These are phyloP conservation scores for Botrytis cinerea DNA, from an alignment of 2,329 filamentous ascomycete species.

Conservation along the genomic window DNA sequence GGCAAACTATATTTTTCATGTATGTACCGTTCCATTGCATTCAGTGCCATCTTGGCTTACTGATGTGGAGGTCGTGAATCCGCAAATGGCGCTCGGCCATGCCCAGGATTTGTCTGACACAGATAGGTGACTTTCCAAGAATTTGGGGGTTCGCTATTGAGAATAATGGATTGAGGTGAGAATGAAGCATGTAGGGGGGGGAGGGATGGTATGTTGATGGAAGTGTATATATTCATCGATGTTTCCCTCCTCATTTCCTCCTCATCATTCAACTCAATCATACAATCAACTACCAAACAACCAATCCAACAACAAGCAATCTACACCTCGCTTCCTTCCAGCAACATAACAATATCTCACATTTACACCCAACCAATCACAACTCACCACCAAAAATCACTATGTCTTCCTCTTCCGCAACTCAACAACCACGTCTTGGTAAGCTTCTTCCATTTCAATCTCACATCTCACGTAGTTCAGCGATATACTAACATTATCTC, in stretches of 20 bases:
- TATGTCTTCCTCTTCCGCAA: constrained; percentile 20
- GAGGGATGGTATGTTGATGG: not conserved
- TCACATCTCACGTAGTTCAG: not conserved
- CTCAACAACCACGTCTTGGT: constrained; percentile 18
- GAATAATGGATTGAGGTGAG: constrained; percentile 7
- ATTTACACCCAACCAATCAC: constrained; percentile 3
- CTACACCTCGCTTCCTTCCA: constrained; percentile 1
- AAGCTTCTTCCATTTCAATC: not conserved
- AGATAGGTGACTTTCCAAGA: constrained; percentile 13
- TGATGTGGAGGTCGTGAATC: constrained; percentile 19
- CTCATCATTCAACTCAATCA: constrained; percentile 19
- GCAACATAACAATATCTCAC: not conserved
- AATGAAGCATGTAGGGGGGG: not conserved
- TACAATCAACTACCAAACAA: not conserved
- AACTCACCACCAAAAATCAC: constrained; percentile 20
- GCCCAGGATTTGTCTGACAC: constrained; percentile 22
- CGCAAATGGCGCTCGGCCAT: constrained; percentile 9
- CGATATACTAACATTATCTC: constrained; percentile 7
- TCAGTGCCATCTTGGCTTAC: constrained; percentile 21
- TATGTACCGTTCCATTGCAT: constrained; percentile 10
- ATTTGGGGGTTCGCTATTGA: not conserved
- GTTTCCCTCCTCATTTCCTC: constrained; percentile 8
- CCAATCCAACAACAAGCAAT: not conserved
- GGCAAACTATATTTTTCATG: constrained; percentile 10
- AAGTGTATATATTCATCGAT: constrained; percentile 21